Evolutionary conservation across 1,139 yeast genomes (phyloP), one percentile per base, ranked within the genome.

Genomic region (Kazachstania sp.): DNA sequence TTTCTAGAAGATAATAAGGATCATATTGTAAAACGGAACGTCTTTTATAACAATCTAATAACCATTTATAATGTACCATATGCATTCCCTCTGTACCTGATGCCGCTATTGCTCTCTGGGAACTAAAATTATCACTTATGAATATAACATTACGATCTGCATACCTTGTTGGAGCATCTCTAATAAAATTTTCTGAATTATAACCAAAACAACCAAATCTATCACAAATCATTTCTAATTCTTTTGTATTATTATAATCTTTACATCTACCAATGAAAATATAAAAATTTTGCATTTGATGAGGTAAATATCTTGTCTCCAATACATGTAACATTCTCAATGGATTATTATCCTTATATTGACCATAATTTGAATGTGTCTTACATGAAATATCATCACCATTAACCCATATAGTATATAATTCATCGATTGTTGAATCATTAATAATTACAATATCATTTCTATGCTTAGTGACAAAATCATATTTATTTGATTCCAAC

Each of bases 61-160:
- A 64, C 94, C 95, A 88, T 45, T 77, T 66, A 0, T 94, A 92
- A 60, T 84, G 88, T 3, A 86, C 77, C 1, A 81, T 74, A 0
- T 86, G 83, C 5, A 64, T 50, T 16, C 54, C 54, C 18, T 52
- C 53, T 44, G 53, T 54, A 16, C 50, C 51, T 18, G 52, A 41
- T 1, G 67, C 67, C 1, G 63, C 65, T 19, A 53, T 52, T 3
- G 54, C 63, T 47, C 67, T 57, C 8, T 54, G 50, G n/a, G 66
- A 63, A 8, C 49, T 42, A 3, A 52, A 36, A 18, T 51, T 49
- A 49, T 61, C 66, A 9, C 65, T 52, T 15, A 64, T 52, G 42
- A 64, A 63, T 3, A 63, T 46, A 4, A 61, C 55, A 3, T 52
- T 43, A 16, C 44, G 45, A 20, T 47, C 44, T 9, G 54, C 51